Evolutionary conservation across 106 monocot species (phyloP).

Genomic region (Dendrobium huoshanense): DNA sequence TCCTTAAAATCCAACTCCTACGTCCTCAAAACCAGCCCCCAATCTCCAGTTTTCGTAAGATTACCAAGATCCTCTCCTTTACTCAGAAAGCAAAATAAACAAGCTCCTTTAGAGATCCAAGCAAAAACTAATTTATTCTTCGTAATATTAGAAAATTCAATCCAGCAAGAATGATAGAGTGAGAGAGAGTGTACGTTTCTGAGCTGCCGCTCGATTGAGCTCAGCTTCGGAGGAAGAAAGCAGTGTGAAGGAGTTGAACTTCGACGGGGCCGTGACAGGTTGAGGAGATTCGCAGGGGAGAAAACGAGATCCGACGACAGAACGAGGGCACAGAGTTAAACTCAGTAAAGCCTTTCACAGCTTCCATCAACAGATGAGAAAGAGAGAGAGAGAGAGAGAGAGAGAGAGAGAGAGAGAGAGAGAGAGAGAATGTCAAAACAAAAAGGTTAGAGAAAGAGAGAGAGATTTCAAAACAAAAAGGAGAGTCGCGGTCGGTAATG

Average conservation of each 20-base stretch:
- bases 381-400: too few relatives aligned
- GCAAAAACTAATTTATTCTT: not conserved
- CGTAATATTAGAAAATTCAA: not conserved
- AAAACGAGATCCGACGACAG: not conserved
- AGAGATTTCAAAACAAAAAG: too few relatives aligned
- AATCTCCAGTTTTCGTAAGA: not conserved
- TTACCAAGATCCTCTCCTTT: not conserved
- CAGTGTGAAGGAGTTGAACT: not conserved
- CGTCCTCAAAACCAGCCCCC: not conserved
- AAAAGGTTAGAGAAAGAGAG: too few relatives aligned
- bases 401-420: too few relatives aligned
- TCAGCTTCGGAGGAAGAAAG: not conserved
- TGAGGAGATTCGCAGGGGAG: not conserved
- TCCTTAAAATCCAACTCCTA: not conserved
- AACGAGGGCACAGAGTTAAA: too few relatives aligned
- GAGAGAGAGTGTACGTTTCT: not conserved
- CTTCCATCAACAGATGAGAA: too few relatives aligned
- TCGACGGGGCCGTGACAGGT: not conserved
- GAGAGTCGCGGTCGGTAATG: too few relatives aligned
- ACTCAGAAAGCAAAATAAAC: not conserved
- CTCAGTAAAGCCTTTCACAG: too few relatives aligned
- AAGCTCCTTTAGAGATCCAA: not conserved
- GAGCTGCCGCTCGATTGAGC: not conserved
- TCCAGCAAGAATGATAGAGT: not conserved
- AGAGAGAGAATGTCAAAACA: too few relatives aligned